A percentile compares a stretch with the other conserved stretches of the same genome.
These are phyloP conservation scores for Alternaria conjuncta DNA, from an alignment of 2,329 filamentous ascomycete species.

Conservation along the genomic window DNA sequence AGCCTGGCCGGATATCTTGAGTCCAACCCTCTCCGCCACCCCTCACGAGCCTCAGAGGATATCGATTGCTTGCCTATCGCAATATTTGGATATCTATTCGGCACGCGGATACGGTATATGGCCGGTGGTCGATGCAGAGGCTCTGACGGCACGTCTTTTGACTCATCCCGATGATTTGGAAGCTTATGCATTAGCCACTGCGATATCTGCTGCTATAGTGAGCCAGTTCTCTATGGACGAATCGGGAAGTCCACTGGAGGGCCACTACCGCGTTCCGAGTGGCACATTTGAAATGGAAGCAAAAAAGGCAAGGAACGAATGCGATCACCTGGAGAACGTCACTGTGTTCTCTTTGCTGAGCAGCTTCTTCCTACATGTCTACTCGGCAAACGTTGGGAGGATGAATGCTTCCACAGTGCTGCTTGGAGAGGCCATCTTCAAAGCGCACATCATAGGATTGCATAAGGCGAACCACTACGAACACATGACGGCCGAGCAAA, in stretches of 20 bases:
- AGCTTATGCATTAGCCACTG: constrained; percentile 40
- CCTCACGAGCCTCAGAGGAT: constrained; percentile 33
- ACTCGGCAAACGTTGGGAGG: constrained; percentile 44
- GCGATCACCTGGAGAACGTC: constrained; percentile 41
- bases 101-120: constrained; percentile 42
- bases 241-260: constrained; percentile 39
- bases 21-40: constrained; percentile 20
- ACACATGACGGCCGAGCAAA: constrained; percentile 30
- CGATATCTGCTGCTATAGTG: constrained; percentile 44
- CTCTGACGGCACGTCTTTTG: constrained; percentile 39
- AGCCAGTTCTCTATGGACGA: constrained; percentile 46
- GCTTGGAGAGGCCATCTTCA: constrained; percentile 43
- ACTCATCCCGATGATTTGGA: constrained; percentile 42
- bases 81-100: constrained; percentile 43
- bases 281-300: constrained; percentile 39
- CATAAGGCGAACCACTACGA: constrained; percentile 37
- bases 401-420: constrained; percentile 43
- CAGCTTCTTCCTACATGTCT: constrained; percentile 45
- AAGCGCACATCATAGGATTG: constrained; percentile 43
- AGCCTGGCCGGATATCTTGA: constrained; percentile 36
- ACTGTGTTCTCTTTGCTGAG: constrained; percentile 38
- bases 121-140: constrained; percentile 44
- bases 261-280: constrained; percentile 41
- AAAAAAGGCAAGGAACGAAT: constrained; percentile 33
- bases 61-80: constrained; percentile 41